These are phyloP conservation scores for Karstenula rhodostoma DNA, from an alignment of 2,329 filamentous ascomycete genomes.

Conservation along the genomic window DNA sequence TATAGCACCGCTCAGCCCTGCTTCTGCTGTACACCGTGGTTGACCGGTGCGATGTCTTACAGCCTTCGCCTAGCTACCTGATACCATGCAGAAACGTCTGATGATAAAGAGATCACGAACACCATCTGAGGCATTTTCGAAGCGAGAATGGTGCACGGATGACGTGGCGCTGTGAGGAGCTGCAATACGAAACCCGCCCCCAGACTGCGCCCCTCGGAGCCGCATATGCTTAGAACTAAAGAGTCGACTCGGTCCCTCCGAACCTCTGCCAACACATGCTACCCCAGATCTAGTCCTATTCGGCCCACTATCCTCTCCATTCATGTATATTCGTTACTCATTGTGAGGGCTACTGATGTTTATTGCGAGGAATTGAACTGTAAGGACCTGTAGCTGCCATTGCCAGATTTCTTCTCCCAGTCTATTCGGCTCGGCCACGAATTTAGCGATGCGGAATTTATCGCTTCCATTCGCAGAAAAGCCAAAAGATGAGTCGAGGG, in stretches of 20 bases:
- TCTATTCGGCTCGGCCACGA: too few relatives aligned
- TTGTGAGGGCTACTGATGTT: neutral
- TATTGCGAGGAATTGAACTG: neutral
- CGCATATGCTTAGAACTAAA: slow-evolving; percentile 23
- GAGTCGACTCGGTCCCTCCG: slow-evolving; percentile 7
- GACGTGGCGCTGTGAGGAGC: slow-evolving; percentile 24
- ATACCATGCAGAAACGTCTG: neutral
- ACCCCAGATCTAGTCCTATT: slow-evolving; percentile 1
- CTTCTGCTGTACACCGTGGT: neutral
- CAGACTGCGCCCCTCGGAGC: slow-evolving; percentile 25
- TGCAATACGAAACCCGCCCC: slow-evolving; percentile 7
- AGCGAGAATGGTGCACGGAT: slow-evolving; percentile 22
- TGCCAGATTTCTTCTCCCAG: neutral
- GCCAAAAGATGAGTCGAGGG: neutral
- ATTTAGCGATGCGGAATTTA: neutral
- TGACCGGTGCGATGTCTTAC: neutral
- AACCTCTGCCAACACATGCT: slow-evolving; percentile 12
- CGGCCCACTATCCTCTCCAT: neutral
- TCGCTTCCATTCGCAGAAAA: neutral
- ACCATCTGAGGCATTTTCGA: slow-evolving; percentile 14
- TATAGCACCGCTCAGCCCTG: neutral
- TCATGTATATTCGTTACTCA: neutral
- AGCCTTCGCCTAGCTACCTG: neutral
- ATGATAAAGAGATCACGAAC: neutral
- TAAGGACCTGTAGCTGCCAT: neutral